These are phyloP conservation scores for Aspergillus udagawae DNA, from an alignment of 2,329 filamentous ascomycete species.

Conservation along the genomic window DNA sequence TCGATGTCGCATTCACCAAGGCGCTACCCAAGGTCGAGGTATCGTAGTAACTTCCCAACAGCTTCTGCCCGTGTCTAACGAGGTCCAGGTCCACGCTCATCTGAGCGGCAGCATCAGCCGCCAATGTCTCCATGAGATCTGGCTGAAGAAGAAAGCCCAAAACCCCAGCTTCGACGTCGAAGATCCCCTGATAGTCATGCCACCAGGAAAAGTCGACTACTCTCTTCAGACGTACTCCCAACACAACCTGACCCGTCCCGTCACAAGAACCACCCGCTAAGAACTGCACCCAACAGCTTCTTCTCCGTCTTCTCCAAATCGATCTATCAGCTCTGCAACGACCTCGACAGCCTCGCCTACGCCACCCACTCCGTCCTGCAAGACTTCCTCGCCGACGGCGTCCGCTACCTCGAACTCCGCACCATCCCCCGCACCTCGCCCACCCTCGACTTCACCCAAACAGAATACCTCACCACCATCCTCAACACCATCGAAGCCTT, in stretches of 20 bases:
- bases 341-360: slow-evolving; percentile 55
- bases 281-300: slow-evolving; percentile 51
- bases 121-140: slow-evolving; percentile 69
- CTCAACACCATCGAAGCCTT: slow-evolving; percentile 59
- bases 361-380: slow-evolving; percentile 63
- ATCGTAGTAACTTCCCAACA: not conserved
- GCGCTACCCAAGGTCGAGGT: slow-evolving; percentile 37
- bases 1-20: slow-evolving; percentile 29
- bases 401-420: slow-evolving; percentile 73
- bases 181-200: slow-evolving; percentile 68
- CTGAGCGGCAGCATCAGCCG: slow-evolving; percentile 74
- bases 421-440: slow-evolving; percentile 69
- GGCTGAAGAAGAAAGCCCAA: slow-evolving; percentile 55
- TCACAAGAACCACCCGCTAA: not conserved
- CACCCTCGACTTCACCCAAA: slow-evolving; percentile 52
- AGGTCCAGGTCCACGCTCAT: slow-evolving; percentile 68
- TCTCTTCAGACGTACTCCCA: slow-evolving; percentile 60
- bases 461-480: slow-evolving; percentile 63
- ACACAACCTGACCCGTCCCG: slow-evolving; percentile 54
- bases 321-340: slow-evolving; percentile 71
- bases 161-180: slow-evolving; percentile 53
- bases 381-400: slow-evolving; percentile 66
- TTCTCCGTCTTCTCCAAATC: slow-evolving; percentile 75
- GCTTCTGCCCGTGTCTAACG: not conserved
- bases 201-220: slow-evolving; percentile 66